Base-by-base conservation (phyloP, 2,329 filamentous ascomycete species). In the Colletotrichum agaves region DNA sequence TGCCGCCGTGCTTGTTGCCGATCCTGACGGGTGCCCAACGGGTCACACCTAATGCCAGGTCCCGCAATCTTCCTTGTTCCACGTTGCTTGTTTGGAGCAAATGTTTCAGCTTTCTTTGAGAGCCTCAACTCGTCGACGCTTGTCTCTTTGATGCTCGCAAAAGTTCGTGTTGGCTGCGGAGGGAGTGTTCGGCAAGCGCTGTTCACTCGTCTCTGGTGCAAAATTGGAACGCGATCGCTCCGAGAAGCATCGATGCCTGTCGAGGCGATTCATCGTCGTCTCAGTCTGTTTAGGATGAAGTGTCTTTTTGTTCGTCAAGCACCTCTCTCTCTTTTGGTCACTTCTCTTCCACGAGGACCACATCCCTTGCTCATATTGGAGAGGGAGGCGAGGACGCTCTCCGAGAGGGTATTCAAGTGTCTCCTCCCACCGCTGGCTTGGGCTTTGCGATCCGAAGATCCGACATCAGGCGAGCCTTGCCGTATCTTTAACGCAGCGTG, bases 31-130 rank as follows among this genome's bases (percentile, higher is more conserved):
- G 19, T n/a, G 31, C 35, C 31, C 44, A 31, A 46, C 39, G 23
- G 47, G 46, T 10, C 15, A 50, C 27, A 50, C 27, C 31, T 21
- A 31, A 59, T 55, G 47, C 19, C 55, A 49, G 53, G 47, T 59
- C 50, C 53, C 47, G 47, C 61, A 27, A 23, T 35, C 33, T 33
- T 27, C 19, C 33, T 49, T 50, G 17, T 43, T 23, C 41, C 13
- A 39, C 41, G 37, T 37, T 21, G 5, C 27, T 17, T 47, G 19
- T 33, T 52, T 43, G 10, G 17, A 53, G 31, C 10, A 8, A 55
- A 10, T 53, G n/a, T 31, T 41, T 55, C 49, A 44, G 21, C 33
- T 33, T 17, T n/a, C n/a, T 11, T 17, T 44, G 12, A 39, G 33
- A 49, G 47, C 21, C 33, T 35, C 39, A 33, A 33, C 35, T 10